phyloP scores from a whole-genome alignment of 1,284 basidiomycete species.

The Moesziomyces globuligerus region DNA sequence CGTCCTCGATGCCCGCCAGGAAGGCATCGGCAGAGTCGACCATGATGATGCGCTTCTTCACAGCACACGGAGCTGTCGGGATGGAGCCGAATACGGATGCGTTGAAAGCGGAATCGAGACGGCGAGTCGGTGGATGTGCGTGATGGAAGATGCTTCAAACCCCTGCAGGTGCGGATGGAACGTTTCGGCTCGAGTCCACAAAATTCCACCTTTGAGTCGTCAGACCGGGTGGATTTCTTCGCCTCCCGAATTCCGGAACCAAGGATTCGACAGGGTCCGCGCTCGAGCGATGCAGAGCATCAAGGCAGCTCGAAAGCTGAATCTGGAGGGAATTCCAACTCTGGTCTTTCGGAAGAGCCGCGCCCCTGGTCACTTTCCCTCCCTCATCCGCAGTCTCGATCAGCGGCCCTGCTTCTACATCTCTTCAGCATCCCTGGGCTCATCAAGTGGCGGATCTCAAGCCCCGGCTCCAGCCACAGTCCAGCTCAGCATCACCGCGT shows the following conservation, averaged over 20 bases:
- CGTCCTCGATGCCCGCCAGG: constrained; percentile 42
- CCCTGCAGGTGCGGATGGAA: not conserved
- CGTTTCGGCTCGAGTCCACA: not conserved
- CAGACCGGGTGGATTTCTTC: not conserved
- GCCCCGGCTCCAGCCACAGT: too few species aligned
- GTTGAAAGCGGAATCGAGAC: not conserved
- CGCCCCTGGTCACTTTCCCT: too few species aligned
- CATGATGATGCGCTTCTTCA: constrained; percentile 12
- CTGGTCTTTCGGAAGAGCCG: not conserved
- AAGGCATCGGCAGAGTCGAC: constrained; percentile 43
- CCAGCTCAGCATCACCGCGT: too few species aligned
- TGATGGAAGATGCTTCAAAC: not conserved
- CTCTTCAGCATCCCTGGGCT: too few species aligned
- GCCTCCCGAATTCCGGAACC: not conserved
- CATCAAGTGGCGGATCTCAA: too few species aligned
- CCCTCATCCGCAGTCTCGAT: too few species aligned
- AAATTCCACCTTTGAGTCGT: not conserved
- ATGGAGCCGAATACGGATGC: too few species aligned
- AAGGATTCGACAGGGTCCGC: not conserved
- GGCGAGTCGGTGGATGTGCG: not conserved
- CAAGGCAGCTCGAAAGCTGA: too few species aligned
- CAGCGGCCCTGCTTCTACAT: too few species aligned
- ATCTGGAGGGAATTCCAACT: not conserved
- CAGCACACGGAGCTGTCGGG: not conserved
- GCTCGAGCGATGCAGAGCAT: not conserved